Evolutionary conservation across 306 rosid species (phyloP), one percentile per base, ranked within the genome.

Genomic region (Trichosanthes cucumerina): DNA sequence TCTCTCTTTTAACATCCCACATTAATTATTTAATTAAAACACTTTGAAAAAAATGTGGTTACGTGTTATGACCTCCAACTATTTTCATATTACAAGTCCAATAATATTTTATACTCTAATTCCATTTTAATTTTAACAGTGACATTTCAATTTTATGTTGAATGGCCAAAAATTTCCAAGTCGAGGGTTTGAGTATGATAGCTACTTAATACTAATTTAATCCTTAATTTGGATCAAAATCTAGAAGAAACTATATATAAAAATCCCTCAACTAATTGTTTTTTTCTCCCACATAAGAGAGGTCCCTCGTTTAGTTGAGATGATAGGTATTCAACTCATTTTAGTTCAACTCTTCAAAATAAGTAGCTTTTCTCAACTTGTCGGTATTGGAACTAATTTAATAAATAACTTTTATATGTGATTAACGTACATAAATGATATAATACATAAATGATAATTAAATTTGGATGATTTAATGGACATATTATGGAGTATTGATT

Each of bases 41-140:
- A 0, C 21, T 68, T 39, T 12, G 9, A 65, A 41, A 63, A 66
- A 39, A 39, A 66, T 56, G 28, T 39, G 52, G 18, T 68, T 39
- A 68, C 75, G 75, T 68, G 10, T 68, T 41, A 41, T 68, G 75
- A 41, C 75, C 5, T 68, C 75, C 8, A 68, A 68, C 75, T 41
- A 8, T 39, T 38, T 63, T 33, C 68, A 26, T 7, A 60, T 26
- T 63, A 59, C 7, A 33, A 33, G 1, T 60, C 26, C 24, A 64
- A 64, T 34, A 64, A 15, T 34, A 28, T 1, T 28, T 28, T 28
- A 1, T 28, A 28, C 2, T 28, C 33, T 38, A 34, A 38, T 66
- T 66, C 31, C 19, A 38, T 60, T 60, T 60, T 60, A 5, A 12
- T 28, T 60, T 26, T 11, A 23, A 60, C 2, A 58, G 4, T 10